These are phyloP conservation scores for Cydonia oblonga DNA, from an alignment of 331 rosid species.

Conservation along the genomic window DNA sequence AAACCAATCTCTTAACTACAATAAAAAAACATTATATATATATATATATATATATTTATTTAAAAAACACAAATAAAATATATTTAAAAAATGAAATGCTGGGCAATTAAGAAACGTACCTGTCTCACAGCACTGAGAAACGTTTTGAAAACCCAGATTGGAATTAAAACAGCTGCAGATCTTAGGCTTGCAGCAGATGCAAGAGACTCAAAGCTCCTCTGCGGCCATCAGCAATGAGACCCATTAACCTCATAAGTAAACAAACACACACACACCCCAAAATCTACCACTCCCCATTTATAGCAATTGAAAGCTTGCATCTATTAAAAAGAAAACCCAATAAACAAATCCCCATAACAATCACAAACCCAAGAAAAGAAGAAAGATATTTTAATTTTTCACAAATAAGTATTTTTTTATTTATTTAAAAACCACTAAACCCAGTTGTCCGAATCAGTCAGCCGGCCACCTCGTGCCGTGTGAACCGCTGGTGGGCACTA, in stretches of 20 bases:
- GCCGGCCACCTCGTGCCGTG: not conserved
- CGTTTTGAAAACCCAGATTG: slow-evolving; percentile 26
- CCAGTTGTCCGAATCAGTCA: slow-evolving; percentile 3
- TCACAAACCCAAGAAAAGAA: not conserved
- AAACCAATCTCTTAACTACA: not conserved
- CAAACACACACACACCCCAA: not conserved
- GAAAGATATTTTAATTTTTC: not conserved
- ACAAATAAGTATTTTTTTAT: no score
- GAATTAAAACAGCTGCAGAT: slow-evolving; percentile 39
- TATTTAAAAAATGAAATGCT: slow-evolving; percentile 26
- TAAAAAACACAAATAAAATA: not conserved
- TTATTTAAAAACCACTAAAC: not conserved
- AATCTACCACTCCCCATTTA: slow-evolving; percentile 7
- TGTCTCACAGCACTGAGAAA: slow-evolving; percentile 19
- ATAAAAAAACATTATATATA: no score
- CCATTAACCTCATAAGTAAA: slow-evolving; percentile 17
- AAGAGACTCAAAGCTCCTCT: slow-evolving; percentile 7
- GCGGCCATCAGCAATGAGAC: slow-evolving; percentile 19
- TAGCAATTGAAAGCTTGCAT: not conserved
- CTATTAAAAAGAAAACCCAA: not conserved
- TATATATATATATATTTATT: no score
- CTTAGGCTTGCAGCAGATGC: slow-evolving; percentile 32
- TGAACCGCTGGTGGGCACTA: slow-evolving; percentile 8
- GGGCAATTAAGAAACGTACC: slow-evolving; percentile 38
- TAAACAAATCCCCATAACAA: slow-evolving; percentile 14